Percentiles rank a stretch among this genome's conserved stretches.
Conservation (phyloP, 2,329 filamentous ascomycete species). For the Ciborinia camelliae region DNA sequence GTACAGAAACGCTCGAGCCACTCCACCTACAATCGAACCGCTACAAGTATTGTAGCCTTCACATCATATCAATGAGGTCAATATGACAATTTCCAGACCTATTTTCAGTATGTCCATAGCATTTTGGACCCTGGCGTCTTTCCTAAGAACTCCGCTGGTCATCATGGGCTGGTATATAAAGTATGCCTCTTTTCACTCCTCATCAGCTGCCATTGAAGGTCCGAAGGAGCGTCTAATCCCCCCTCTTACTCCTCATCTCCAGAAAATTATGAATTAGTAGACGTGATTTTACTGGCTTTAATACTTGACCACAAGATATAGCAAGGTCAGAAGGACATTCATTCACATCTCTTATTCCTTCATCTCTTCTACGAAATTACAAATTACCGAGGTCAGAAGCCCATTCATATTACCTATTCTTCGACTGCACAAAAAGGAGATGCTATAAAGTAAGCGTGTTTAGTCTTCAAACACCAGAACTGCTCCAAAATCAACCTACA, state of each 20-base stretch:
- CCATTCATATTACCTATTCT: no score
- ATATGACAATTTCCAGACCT: slow-evolving; percentile 12
- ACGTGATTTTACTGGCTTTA: background rate
- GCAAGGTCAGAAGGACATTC: background rate
- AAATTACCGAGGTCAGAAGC: no score
- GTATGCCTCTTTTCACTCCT: background rate
- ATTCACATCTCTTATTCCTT: no score
- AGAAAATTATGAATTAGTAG: background rate
- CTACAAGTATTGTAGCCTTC: background rate
- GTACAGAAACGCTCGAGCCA: slow-evolving; percentile 11
- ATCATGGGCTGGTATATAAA: slow-evolving; percentile 2
- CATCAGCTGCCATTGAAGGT: background rate
- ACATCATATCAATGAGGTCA: background rate
- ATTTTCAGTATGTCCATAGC: slow-evolving; percentile 3
- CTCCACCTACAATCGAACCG: background rate
- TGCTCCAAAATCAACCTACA: background rate
- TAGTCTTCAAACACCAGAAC: background rate
- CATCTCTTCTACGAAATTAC: no score
- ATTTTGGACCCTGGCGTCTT: background rate
- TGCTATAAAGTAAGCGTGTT: no score
- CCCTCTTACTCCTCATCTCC: background rate
- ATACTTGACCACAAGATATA: background rate
- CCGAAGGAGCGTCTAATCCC: background rate
- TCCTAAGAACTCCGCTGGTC: background rate
- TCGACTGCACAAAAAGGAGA: no score